phyloP scores from a whole-genome alignment of 805 yeast genomes.

The Barnettozyma sucrosica region DNA sequence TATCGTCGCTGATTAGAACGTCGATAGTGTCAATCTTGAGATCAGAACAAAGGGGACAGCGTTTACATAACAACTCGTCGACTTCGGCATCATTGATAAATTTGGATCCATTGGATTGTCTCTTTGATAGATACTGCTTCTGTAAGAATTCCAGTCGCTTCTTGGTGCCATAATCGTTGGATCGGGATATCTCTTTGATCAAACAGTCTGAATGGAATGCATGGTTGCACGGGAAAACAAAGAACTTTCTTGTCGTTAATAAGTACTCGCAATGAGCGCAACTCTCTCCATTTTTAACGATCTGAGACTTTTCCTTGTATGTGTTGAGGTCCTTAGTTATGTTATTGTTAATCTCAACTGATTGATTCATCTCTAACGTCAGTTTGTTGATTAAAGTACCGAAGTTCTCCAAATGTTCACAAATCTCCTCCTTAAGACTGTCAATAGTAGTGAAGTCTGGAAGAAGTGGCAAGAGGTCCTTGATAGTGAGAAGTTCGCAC shows the following conservation, averaged over 20 bases:
- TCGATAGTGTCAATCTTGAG: conserved; percentile 66
- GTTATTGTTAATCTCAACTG: conserved; percentile 53
- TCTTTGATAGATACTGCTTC: conserved; percentile 27
- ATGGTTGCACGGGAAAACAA: conserved; percentile 86
- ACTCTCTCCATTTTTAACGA: conserved; percentile 78
- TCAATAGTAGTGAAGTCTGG: conserved; percentile 82
- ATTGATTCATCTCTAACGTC: conserved; percentile 69
- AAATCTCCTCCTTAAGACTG: conserved; percentile 77
- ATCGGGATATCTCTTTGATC: conserved; percentile 50
- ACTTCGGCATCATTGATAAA: conserved; percentile 38
- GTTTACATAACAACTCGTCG: conserved; percentile 52
- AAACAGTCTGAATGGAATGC: conserved; percentile 86
- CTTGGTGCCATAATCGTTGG: conserved; percentile 63
- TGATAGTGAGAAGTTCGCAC: conserved; percentile 54
- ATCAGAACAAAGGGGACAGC: conserved; percentile 76
- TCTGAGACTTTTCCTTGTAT: conserved; percentile 49
- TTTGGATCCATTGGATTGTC: conserved; percentile 23
- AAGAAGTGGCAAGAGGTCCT: conserved; percentile 76
- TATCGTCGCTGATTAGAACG: conserved; percentile 44
- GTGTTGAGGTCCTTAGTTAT: conserved; percentile 54
- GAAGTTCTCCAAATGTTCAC: conserved; percentile 68
- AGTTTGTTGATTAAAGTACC: conserved; percentile 60
- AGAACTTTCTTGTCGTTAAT: conserved; percentile 64
- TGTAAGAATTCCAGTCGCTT: conserved; percentile 51
- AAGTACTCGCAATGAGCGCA: conserved; percentile 70